phyloP scores from a whole-genome alignment of 176 grass and related monocot genomes.

The Secale cereale region DNA sequence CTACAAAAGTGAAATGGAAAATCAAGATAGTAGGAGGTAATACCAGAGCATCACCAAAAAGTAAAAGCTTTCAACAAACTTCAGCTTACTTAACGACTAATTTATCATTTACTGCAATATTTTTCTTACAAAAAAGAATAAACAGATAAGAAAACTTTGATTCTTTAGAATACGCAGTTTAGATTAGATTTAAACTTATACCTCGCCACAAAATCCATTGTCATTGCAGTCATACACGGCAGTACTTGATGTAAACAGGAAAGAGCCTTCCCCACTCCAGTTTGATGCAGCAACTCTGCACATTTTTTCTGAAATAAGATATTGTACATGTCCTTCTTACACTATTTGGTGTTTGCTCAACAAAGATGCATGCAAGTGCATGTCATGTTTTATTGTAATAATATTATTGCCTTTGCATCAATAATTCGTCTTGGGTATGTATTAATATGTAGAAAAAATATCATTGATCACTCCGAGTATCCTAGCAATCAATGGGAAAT shows the following conservation, averaged over 20 bases:
- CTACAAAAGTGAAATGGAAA: slow-evolving; percentile 40
- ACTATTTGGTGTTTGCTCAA: background rate
- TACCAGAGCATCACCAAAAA: background rate
- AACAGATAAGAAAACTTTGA: background rate
- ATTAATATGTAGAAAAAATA: background rate
- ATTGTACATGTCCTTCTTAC: slow-evolving; percentile 13
- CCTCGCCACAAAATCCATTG: slow-evolving; percentile 76
- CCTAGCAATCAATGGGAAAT: background rate
- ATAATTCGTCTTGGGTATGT: background rate
- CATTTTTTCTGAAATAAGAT: slow-evolving; percentile 27
- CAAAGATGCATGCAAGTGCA: background rate
- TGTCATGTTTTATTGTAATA: slow-evolving; percentile 8
- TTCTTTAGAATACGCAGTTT: slow-evolving; percentile 4
- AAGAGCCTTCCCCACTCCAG: slow-evolving; percentile 86
- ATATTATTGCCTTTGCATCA: background rate
- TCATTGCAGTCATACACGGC: slow-evolving; percentile 68
- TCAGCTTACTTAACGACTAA: background rate
- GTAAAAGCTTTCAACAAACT: background rate
- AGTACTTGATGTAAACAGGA: slow-evolving; percentile 88
- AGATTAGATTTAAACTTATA: slow-evolving; percentile 31
- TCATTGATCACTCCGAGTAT: background rate
- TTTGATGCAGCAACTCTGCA: slow-evolving; percentile 81
- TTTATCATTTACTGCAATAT: slow-evolving; percentile 2
- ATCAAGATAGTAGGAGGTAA: background rate
- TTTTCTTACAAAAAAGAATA: background rate